phyloP scores from a whole-genome alignment of 73 alveolate genomes.

The Paramecium primaurelia region DNA sequence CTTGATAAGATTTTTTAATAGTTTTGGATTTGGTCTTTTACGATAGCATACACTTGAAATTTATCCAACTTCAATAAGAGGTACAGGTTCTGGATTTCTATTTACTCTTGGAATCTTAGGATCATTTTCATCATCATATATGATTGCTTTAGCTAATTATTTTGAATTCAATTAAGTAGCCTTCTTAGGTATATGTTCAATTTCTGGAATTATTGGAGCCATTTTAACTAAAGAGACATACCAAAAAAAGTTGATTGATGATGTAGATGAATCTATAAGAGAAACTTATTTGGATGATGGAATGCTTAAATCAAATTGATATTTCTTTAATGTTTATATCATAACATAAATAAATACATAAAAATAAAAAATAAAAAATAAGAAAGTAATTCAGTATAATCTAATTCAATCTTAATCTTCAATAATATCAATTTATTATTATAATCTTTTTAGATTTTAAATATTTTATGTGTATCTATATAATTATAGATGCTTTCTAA shows the following conservation, averaged over 20 bases:
- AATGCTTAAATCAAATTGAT: background rate
- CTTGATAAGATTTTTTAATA: background rate
- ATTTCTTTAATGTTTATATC: background rate
- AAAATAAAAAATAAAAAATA: background rate
- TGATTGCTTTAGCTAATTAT: background rate
- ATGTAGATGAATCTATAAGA: background rate
- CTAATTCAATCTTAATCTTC: background rate
- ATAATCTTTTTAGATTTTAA: background rate
- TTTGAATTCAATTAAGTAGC: background rate
- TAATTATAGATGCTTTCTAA: background rate
- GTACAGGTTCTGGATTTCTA: slow-evolving; percentile 30
- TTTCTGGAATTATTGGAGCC: background rate
- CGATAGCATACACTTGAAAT: background rate
- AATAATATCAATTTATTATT: background rate
- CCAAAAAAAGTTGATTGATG: background rate
- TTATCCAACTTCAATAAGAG: slow-evolving; percentile 20
- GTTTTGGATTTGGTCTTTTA: slow-evolving; percentile 1
- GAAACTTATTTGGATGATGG: background rate
- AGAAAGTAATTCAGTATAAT: background rate
- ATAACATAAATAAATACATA: background rate
- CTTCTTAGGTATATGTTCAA: background rate
- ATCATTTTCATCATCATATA: background rate
- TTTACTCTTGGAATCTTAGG: slow-evolving; percentile 12
- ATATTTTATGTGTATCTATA: background rate
- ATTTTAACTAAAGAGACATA: slow-evolving; percentile 6